These are phyloP conservation scores for Arctium minus DNA, from an alignment of 129 eudicot genomes.

Conservation along the genomic window DNA sequence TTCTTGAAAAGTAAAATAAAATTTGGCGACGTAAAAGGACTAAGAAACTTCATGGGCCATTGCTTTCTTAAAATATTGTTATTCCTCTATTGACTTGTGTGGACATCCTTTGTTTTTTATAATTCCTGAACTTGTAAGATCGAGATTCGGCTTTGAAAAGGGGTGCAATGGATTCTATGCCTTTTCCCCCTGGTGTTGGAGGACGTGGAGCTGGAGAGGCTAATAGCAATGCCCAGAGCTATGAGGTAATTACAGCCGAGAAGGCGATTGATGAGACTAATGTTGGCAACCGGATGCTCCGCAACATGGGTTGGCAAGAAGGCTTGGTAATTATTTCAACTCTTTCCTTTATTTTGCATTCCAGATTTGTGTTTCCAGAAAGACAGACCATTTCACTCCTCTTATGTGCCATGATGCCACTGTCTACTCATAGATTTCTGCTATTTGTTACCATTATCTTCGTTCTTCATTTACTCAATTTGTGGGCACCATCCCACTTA, in stretches of 20 bases:
- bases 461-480: no score
- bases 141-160: slow-evolving; percentile 64
- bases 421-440: neutral
- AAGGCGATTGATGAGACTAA: slow-evolving; percentile 91
- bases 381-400: neutral
- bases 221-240: slow-evolving; percentile 40
- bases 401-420: neutral
- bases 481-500: no score
- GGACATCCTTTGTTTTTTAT: slow-evolving; percentile 41
- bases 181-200: slow-evolving; percentile 99
- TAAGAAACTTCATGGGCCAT: slow-evolving; percentile 37
- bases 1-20: slow-evolving; percentile 10
- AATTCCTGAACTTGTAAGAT: slow-evolving; percentile 55
- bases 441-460: no score
- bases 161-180: slow-evolving; percentile 80
- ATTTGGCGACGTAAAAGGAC: slow-evolving; percentile 11
- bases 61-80: slow-evolving; percentile 26
- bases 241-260: slow-evolving; percentile 88
- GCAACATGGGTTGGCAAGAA: slow-evolving; percentile 99
- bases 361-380: neutral
- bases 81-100: slow-evolving; percentile 47
- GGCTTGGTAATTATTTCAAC: slow-evolving; percentile 74
- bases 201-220: slow-evolving; percentile 74
- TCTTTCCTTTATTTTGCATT: slow-evolving; percentile 18
- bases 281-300: slow-evolving; percentile 97